A percentile compares a stretch with the other conserved stretches of the same genome.
Conservation (phyloP, 2,329 filamentous ascomycete genomes). For the Ophiostoma australiae region DNA sequence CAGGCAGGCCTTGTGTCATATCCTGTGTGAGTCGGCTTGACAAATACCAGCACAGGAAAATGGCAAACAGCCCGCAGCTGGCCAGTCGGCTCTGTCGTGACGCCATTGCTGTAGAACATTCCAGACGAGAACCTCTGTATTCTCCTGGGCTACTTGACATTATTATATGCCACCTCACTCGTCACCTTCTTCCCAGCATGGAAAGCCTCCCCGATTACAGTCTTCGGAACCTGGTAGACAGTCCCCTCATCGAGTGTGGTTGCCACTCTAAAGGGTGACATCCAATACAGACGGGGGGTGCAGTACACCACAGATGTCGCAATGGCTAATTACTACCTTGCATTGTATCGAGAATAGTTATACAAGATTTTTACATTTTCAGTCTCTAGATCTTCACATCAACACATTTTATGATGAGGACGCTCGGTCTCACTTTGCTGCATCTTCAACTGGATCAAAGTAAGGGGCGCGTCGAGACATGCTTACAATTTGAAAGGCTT, state of each 20-base stretch:
- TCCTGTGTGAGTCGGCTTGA: background rate
- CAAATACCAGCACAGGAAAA: background rate
- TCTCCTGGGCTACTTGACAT: background rate
- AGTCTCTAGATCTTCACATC: no score
- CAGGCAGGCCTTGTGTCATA: background rate
- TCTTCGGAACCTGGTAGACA: background rate
- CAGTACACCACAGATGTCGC: background rate
- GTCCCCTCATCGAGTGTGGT: background rate
- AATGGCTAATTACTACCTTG: background rate
- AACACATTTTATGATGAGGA: no score
- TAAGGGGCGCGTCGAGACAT: no score
- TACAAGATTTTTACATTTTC: no score
- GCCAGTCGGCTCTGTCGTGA: background rate
- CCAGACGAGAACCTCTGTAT: background rate
- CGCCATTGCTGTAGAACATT: background rate
- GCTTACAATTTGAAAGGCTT: background rate
- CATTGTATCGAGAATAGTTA: no score
- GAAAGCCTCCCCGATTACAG: background rate
- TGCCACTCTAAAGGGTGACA: background rate
- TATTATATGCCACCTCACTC: background rate
- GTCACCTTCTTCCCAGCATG: background rate
- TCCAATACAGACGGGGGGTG: background rate
- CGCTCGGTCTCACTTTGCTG: no score
- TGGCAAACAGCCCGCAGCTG: background rate
- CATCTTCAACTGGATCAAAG: no score